These are phyloP conservation scores for Ustilago shanxiensis DNA, from an alignment of 1,284 basidiomycete genomes.

Conservation along the genomic window DNA sequence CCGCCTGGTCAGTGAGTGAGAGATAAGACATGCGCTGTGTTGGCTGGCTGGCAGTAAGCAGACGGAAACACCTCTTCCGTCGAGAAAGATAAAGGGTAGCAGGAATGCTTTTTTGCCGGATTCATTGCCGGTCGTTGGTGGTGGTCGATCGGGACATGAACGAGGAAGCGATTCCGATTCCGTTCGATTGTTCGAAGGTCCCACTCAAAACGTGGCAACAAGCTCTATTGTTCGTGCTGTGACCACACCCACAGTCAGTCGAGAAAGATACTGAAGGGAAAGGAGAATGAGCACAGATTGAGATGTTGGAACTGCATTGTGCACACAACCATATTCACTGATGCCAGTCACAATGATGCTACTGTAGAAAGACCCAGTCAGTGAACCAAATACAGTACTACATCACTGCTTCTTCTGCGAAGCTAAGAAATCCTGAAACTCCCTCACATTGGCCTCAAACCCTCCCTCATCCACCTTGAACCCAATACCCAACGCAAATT, in stretches of 20 bases:
- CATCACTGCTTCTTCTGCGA: conserved; percentile 15
- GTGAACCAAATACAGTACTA: no score
- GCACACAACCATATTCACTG: no score
- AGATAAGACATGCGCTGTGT: no score
- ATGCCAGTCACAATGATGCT: no score
- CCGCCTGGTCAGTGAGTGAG: neutral
- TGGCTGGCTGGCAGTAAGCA: neutral
- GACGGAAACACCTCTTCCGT: neutral
- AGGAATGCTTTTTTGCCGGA: conserved; percentile 1
- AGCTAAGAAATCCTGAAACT: conserved; percentile 38
- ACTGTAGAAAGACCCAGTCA: no score
- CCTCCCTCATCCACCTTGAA: conserved; percentile 54
- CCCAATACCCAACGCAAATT: conserved; percentile 44
- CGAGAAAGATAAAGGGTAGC: neutral
- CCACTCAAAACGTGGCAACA: no score
- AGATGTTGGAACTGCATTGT: no score
- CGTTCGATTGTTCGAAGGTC: neutral
- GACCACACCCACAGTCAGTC: no score
- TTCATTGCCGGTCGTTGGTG: neutral
- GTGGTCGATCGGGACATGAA: neutral
- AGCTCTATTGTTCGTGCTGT: no score
- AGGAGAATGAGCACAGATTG: no score
- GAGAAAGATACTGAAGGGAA: neutral
- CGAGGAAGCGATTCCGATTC: neutral
- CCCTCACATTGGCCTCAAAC: conserved; percentile 42